Base-by-base conservation (phyloP, 1,284 basidiomycete genomes). In the Microbotryomycetes sp. region DNA sequence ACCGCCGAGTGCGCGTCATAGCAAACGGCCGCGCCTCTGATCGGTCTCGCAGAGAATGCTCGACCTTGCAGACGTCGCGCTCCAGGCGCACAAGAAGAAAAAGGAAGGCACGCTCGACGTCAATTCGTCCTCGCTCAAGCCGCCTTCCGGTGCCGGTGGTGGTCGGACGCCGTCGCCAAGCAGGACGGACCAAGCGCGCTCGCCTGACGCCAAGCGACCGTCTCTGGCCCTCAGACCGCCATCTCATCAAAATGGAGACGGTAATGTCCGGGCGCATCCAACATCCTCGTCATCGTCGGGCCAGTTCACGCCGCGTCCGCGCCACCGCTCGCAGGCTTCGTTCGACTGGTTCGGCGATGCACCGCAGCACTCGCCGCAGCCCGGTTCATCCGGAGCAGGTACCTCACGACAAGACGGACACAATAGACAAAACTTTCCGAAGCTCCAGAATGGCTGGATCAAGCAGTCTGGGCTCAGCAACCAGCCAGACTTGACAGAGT, bases 281-380 rank as follows among this genome's bases (percentile, higher is more conserved):
- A 9, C 35, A 41, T 41, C 35, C 9, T 59, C 46, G 6, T 63
- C 54, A 1, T 28, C 30, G 15, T 27, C 49, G 16, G 47, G 26
- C 23, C 27, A n/a, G 11, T 26, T 4, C 24, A n/a, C 23, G 26
- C 24, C 50, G 23, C 23, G 50, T 24, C 50, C 50, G 15, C 23
- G 50, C n/a, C 58, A 62, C 31, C 52, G 54, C 13, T 56, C 56
- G 1, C 66, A 67, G 45, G 66, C 66, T 1, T 63, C 54, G 18
- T 68, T 61, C 45, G 55, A 57, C 54, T 68, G 66, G 66, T 68
- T 68, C 47, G 60, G 46, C 27, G 62, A 63, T 23, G 26, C 35
- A 41, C 35, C 9, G 35, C 35, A 41, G 18, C 11, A 18, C 11
- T 41, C 35, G n/a, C n/a, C n/a, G n/a, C n/a, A n/a, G n/a, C n/a